Conservation (phyloP, 352 stramenopile species). For the Phytophthora hybrid region DNA sequence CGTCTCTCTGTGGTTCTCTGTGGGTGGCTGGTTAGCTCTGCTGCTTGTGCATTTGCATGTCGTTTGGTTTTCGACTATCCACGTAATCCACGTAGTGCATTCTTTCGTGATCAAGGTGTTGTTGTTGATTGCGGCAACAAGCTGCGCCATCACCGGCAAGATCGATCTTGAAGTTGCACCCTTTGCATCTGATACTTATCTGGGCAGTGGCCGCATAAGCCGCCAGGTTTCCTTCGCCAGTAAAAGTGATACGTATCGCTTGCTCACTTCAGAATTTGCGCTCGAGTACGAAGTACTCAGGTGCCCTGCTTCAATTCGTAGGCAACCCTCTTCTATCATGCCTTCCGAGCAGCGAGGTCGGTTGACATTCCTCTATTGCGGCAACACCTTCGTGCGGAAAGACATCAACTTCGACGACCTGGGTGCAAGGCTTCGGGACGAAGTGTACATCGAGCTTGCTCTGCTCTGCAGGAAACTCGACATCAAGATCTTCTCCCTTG, state of each 20-base stretch:
- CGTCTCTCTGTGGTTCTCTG: constrained; percentile 9
- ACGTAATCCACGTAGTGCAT: constrained; percentile 34
- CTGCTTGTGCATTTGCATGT: constrained; percentile 26
- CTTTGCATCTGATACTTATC: not conserved
- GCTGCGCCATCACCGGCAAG: not conserved
- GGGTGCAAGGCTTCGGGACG: constrained; percentile 2
- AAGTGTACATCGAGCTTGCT: constrained; percentile 4
- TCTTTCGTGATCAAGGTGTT: constrained; percentile 13
- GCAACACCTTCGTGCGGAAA: constrained; percentile 4
- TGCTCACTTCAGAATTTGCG: constrained; percentile 3
- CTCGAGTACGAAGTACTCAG: not conserved
- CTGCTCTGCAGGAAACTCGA: constrained; percentile 8
- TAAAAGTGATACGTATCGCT: not conserved
- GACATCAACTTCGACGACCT: constrained; percentile 1
- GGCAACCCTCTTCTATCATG: not conserved
- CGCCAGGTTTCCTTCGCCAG: not conserved
- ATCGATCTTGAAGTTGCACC: not conserved
- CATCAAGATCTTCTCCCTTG: constrained; percentile 10
- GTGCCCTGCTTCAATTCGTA: not conserved
- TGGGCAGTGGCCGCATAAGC: not conserved
- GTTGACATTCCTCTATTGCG: constrained; percentile 6
- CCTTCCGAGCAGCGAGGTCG: constrained; percentile 2
- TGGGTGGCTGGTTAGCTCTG: constrained; percentile 24
- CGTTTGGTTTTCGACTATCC: constrained; percentile 21
- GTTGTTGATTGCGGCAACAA: not conserved